Percentiles rank a stretch among this genome's conserved stretches.
Evolutionary conservation across 441 rosid genomes (phyloP).

Genomic region (Flueggea neowawraea): DNA sequence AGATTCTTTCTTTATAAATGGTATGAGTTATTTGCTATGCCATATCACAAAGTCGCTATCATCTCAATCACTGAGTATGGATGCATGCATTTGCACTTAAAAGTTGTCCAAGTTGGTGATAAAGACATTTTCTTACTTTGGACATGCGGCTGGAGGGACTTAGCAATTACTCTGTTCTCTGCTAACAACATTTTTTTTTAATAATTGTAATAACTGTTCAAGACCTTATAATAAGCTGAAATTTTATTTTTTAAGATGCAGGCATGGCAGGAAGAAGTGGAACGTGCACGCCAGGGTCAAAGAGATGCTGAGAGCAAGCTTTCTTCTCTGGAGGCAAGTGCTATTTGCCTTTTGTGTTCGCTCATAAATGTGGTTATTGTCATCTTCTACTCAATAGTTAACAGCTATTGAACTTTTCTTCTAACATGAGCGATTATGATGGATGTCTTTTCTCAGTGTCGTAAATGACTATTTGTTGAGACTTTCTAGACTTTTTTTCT

Average conservation of each 20-base stretch:
- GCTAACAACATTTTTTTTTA: neutral
- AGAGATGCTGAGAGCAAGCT: slow-evolving; percentile 96
- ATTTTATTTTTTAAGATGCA: slow-evolving; percentile 53
- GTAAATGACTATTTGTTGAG: neutral
- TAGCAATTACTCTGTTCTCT: neutral
- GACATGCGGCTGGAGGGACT: neutral
- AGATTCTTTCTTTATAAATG: too few relatives aligned
- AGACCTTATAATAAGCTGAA: slow-evolving; percentile 5
- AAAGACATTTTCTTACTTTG: neutral
- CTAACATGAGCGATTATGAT: slow-evolving; percentile 7
- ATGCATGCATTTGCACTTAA: too few relatives aligned
- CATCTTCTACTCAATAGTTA: neutral
- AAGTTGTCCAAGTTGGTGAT: too few relatives aligned
- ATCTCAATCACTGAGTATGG: too few relatives aligned
- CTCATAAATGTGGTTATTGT: slow-evolving; percentile 10
- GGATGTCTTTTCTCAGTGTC: neutral
- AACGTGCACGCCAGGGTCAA: slow-evolving; percentile 95
- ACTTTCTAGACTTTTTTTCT: too few relatives aligned
- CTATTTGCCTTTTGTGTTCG: slow-evolving; percentile 12
- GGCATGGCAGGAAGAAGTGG: slow-evolving; percentile 98
- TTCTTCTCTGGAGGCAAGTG: slow-evolving; percentile 79
- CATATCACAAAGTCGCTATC: too few relatives aligned
- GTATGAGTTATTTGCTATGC: too few relatives aligned
- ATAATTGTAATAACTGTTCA: neutral
- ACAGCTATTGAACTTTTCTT: neutral